phyloP scores from a whole-genome alignment of 768 basidiomycete genomes.

The Mycena kentingensis region DNA sequence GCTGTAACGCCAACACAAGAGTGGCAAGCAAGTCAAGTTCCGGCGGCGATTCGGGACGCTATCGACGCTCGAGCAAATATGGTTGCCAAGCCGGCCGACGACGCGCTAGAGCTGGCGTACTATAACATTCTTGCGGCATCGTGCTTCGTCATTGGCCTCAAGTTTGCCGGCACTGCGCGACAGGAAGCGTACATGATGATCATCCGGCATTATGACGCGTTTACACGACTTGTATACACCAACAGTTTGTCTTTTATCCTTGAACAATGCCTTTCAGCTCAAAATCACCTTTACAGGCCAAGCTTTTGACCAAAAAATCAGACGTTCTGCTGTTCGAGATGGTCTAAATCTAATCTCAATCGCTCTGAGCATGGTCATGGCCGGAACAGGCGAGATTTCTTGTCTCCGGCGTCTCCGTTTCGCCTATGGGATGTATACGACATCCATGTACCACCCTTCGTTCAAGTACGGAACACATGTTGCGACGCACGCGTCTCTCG shows the following conservation, averaged over 20 bases:
- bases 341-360: slow-evolving; percentile 87
- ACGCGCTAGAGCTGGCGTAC: slow-evolving; percentile 84
- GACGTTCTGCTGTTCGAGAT: slow-evolving; percentile 83
- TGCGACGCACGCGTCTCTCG: slow-evolving; percentile 87
- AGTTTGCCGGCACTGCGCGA: slow-evolving; percentile 91
- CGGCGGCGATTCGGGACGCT: slow-evolving; percentile 60
- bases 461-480: slow-evolving; percentile 89
- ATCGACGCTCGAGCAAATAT: slow-evolving; percentile 52
- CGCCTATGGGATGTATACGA: slow-evolving; percentile 84
- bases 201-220: slow-evolving; percentile 78
- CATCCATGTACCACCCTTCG: slow-evolving; percentile 57
- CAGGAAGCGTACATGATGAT: slow-evolving; percentile 86
- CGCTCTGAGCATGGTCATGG: slow-evolving; percentile 91
- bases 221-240: slow-evolving; percentile 68
- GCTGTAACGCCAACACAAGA: slow-evolving; percentile 66
- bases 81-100: slow-evolving; percentile 57
- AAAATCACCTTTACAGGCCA: slow-evolving; percentile 49
- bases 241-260: slow-evolving; percentile 51
- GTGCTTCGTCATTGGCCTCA: slow-evolving; percentile 89
- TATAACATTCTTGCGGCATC: slow-evolving; percentile 89
- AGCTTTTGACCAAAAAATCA: slow-evolving; percentile 86
- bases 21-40: slow-evolving; percentile 76
- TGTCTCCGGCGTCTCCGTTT: slow-evolving; percentile 85
- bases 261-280: slow-evolving; percentile 1
- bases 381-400: slow-evolving; percentile 93